Conservation (phyloP, 257 asterid species). For the Vinca minor region DNA sequence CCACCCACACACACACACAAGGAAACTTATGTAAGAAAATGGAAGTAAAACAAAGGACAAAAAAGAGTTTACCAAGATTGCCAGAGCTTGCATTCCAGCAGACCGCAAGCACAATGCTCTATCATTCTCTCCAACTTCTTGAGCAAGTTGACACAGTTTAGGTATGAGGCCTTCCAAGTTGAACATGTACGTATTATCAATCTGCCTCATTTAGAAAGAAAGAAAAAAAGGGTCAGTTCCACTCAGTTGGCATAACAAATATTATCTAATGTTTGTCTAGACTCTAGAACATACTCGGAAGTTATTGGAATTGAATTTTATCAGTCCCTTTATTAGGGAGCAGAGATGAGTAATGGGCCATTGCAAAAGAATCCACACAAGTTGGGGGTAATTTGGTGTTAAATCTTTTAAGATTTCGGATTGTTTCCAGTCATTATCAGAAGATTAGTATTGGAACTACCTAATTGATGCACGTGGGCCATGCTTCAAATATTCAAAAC, state of each 20-base stretch:
- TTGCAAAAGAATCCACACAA: not conserved
- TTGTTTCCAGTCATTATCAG: not conserved
- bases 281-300: not conserved
- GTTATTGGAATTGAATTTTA: not conserved
- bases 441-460: not conserved
- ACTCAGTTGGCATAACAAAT: not conserved
- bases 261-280: not conserved
- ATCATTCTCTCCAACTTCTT: constrained; percentile 43
- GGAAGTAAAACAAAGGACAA: not conserved
- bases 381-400: not conserved
- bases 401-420: no score
- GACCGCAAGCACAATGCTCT: constrained; percentile 28
- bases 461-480: not conserved
- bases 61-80: constrained; percentile 30
- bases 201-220: constrained; percentile 22
- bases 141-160: constrained; percentile 38
- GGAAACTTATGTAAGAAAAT: not conserved
- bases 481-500: not conserved
- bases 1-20: not conserved
- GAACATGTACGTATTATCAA: constrained; percentile 42
- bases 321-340: not conserved
- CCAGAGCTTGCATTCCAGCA: constrained; percentile 45
- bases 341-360: not conserved
- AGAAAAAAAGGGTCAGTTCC: constrained; percentile 10
- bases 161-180: constrained; percentile 52